Evolutionary conservation across 352 stramenopile species (phyloP), one percentile per base, ranked within the genome.

Genomic region (Pythium sukuiense): DNA sequence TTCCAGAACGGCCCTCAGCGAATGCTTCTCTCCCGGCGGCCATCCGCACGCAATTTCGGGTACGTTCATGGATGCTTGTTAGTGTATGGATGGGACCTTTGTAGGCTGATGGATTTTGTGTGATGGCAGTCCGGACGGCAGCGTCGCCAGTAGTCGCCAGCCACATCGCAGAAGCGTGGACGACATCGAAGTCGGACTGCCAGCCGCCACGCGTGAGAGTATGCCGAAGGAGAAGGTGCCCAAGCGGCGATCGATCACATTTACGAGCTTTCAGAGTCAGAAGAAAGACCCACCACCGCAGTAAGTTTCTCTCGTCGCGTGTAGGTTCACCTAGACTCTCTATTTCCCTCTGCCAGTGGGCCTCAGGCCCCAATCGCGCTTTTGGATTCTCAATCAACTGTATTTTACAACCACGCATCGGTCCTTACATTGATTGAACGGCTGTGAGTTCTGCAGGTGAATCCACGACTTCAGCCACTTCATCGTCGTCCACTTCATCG

Each of bases 191-290:
- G 76, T 93, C 29, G 85, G 83, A 3, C 63, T 93, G 60, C 83
- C 82, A 3, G 59, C 81, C 20, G 74, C 81, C 2, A 78, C 73
- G 12, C 79, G 75, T 14, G 70, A 85, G 45, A 81, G 72, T 18
- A 83, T 82, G 50, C 72, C 77, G 29, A 69, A 69, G 16, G 77
- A 88, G 14, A 70, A 77, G 3, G 52, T 86, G 6, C 59, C 73
- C 8, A 93, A 93, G 59, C 80, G 81, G 27, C 80, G 81, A 24
- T 93, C 85, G 9, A 93, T 92, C 59, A 93, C 83, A 32, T 93
- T 93, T 70, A 88, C 79, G 13, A 78, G 64, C 16, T 90, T 89
- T 56, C 67, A 80, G 67, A 77, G 60, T 55, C 66, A 71, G 52
- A 62, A 65, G 39, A 65, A 70, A 14, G 63, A 70, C 37, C 63